phyloP scores from a whole-genome alignment of 345 rosid species.

The Bretschneidera sinensis region DNA sequence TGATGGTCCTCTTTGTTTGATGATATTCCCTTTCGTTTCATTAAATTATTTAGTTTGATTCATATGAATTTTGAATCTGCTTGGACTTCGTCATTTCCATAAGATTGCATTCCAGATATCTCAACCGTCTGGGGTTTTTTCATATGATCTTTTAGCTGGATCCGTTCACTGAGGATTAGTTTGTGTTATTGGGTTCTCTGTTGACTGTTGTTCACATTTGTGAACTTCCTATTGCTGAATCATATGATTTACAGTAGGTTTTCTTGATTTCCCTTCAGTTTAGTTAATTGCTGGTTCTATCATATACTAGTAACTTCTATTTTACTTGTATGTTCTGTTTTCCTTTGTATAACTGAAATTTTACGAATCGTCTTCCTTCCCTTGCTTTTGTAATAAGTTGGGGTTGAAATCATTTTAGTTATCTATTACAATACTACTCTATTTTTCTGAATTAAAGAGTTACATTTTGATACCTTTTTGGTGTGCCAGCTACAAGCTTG shows the following conservation, averaged over 20 bases:
- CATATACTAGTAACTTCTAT: neutral
- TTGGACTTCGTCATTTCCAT: neutral
- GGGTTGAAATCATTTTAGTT: too few relatives aligned
- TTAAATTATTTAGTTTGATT: slow-evolving; percentile 1
- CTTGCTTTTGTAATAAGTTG: neutral
- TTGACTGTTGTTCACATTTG: neutral
- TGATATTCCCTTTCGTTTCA: neutral
- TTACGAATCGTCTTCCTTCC: too few relatives aligned
- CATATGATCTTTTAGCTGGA: neutral
- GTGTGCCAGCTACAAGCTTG: slow-evolving; percentile 9
- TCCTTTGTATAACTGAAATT: neutral
- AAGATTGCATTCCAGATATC: neutral
- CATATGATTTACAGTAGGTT: neutral
- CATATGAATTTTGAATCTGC: neutral
- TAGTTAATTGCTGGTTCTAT: neutral
- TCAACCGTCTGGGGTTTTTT: neutral
- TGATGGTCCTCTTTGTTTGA: neutral
- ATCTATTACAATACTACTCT: too few relatives aligned
- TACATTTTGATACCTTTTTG: too few relatives aligned
- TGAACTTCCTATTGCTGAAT: neutral
- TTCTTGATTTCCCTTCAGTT: neutral
- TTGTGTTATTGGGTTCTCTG: neutral
- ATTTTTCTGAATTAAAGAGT: neutral
- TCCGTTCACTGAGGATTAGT: neutral
- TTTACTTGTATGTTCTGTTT: too few relatives aligned